phyloP scores from a whole-genome alignment of 2,329 filamentous ascomycete species.

The Cladorrhinum sp. region DNA sequence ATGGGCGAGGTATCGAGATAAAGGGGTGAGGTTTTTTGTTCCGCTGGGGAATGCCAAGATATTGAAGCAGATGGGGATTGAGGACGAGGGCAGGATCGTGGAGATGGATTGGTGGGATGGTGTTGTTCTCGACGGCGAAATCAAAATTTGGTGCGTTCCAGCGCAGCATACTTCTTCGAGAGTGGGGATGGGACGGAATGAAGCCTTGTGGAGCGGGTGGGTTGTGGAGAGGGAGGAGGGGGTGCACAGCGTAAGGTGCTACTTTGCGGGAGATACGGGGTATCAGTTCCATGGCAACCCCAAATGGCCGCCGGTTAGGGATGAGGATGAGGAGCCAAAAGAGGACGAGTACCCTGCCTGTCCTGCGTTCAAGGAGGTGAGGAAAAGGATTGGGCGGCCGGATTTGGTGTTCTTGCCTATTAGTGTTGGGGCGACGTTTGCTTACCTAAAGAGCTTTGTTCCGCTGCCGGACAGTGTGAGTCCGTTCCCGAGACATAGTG shows the following conservation, averaged over 20 bases:
- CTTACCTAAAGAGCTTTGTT: slow-evolving; percentile 28
- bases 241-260: slow-evolving; percentile 49
- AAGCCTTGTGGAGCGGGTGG: neutral
- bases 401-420: slow-evolving; percentile 27
- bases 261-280: slow-evolving; percentile 69
- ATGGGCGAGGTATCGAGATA: slow-evolving; percentile 35
- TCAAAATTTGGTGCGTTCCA: slow-evolving; percentile 62
- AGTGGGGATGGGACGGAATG: neutral
- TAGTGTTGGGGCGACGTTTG: slow-evolving; percentile 27
- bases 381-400: slow-evolving; percentile 23
- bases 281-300: slow-evolving; percentile 42
- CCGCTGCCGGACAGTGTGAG: slow-evolving; percentile 26
- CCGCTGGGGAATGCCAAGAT: slow-evolving; percentile 59
- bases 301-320: slow-evolving; percentile 22
- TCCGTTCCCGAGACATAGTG: slow-evolving; percentile 26
- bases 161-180: slow-evolving; percentile 60
- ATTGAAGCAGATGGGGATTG: slow-evolving; percentile 61
- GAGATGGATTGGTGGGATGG: slow-evolving; percentile 77
- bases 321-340: slow-evolving; percentile 5
- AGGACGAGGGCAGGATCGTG: slow-evolving; percentile 53
- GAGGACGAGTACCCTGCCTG: slow-evolving; percentile 22
- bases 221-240: neutral
- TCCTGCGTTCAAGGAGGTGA: slow-evolving; percentile 28
- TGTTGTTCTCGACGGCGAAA: slow-evolving; percentile 41
- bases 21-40: slow-evolving; percentile 59